phyloP scores from a whole-genome alignment of 2,329 filamentous ascomycete genomes.

The Talaromyces funiculosus region DNA sequence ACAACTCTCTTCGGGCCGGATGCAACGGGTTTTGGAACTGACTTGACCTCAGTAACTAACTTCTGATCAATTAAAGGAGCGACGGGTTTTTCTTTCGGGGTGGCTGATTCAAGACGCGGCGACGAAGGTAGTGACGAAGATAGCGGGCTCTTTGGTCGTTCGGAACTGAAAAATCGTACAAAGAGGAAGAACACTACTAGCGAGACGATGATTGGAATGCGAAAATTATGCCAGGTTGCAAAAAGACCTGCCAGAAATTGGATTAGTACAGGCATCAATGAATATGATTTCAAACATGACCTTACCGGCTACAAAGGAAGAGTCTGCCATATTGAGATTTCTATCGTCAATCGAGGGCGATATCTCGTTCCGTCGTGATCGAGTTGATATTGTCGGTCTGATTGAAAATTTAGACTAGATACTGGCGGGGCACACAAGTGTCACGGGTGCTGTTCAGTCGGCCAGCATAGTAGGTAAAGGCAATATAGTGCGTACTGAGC shows the following conservation, averaged over 20 bases:
- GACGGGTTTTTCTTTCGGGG: not conserved
- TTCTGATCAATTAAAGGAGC: not conserved
- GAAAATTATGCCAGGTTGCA: slow-evolving; percentile 44
- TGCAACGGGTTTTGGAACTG: slow-evolving; percentile 16
- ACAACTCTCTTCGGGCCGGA: slow-evolving; percentile 31
- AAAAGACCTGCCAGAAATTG: slow-evolving; percentile 29
- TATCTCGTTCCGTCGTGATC: no score
- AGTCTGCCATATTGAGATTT: not conserved
- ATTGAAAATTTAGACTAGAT: not conserved
- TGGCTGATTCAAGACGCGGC: slow-evolving; percentile 17
- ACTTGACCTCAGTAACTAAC: not conserved
- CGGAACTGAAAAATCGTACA: slow-evolving; percentile 14
- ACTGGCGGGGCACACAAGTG: not conserved
- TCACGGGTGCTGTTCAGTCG: not conserved
- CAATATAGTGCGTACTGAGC: no score
- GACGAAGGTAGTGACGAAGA: slow-evolving; percentile 29
- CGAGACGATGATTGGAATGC: slow-evolving; percentile 41
- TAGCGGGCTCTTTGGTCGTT: slow-evolving; percentile 23
- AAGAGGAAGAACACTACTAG: slow-evolving; percentile 29
- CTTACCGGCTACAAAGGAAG: slow-evolving; percentile 7
- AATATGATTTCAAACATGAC: not conserved
- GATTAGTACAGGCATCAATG: not conserved
- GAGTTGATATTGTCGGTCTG: not conserved
- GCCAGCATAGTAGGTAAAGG: not conserved
- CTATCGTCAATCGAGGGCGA: no score